phyloP scores from a whole-genome alignment of 208 protist species.

The Crithidia thermophila region DNA sequence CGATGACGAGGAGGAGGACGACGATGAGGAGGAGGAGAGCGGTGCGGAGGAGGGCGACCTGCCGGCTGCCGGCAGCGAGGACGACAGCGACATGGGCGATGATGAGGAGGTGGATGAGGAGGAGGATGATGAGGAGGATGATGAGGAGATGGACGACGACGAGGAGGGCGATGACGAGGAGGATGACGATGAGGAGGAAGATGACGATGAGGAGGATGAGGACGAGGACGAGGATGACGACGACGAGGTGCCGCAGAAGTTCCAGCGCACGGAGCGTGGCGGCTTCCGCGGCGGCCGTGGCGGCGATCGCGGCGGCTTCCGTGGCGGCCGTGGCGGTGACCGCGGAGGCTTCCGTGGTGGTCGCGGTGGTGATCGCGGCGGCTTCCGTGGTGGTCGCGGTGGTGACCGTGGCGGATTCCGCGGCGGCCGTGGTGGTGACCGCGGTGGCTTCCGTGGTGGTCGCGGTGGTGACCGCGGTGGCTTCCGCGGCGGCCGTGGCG shows the following conservation, averaged over 20 bases:
- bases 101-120: constrained; percentile 34
- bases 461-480: constrained; percentile 63
- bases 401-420: constrained; percentile 43
- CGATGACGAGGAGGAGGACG: constrained; percentile 24
- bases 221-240: constrained; percentile 67
- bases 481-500: constrained; percentile 54
- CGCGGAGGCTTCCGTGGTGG: constrained; percentile 38
- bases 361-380: constrained; percentile 35
- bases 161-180: constrained; percentile 41
- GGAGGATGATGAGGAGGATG: constrained; percentile 33
- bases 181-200: constrained; percentile 44
- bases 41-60: constrained; percentile 34
- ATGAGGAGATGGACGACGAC: constrained; percentile 43
- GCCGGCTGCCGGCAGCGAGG: constrained; percentile 10
- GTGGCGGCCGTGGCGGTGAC: constrained; percentile 49
- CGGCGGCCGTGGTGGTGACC: constrained; percentile 40
- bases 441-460: constrained; percentile 49
- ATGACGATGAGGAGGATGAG: constrained; percentile 61
- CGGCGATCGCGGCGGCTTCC: constrained; percentile 36
- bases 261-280: constrained; percentile 68
- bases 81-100: constrained; percentile 16
- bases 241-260: constrained; percentile 63
- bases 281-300: constrained; percentile 47
- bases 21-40: constrained; percentile 33
- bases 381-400: constrained; percentile 44